Base-by-base conservation (phyloP, 352 stramenopile species). In the Globisporangium abappressorium region DNA sequence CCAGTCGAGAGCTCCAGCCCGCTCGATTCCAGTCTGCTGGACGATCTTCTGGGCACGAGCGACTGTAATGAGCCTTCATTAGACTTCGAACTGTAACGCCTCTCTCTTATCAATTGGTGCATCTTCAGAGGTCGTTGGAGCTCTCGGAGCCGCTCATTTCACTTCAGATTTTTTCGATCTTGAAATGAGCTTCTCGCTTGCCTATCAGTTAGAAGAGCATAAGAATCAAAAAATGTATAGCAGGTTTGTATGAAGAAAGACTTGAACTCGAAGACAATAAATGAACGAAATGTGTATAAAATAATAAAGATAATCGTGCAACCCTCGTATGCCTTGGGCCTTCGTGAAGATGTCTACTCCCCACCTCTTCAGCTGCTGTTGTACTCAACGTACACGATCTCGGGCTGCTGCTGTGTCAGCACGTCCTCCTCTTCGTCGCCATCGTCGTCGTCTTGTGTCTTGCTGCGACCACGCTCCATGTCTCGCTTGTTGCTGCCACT, bases 371-470 rank as follows among this genome's bases (percentile, higher is more conserved):
- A 75, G n/a, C 66, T 71, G 56, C 66, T 75, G 61, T 38, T 69
- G 60, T 69, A 69, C 47, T 65, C 69, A 26, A 67, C 51, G 20
- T 68, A 72, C 28, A 84, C 75, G 49, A 84, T 81, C 57, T 82
- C 75, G 1, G 72, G 59, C 33, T 72, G 69, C 22, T 61, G 70
- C 22, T 70, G 64, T 46, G 81, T 62, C 30, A 81, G 61, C 56
- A 84, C 62, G 51, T 81, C 79, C 43, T 85, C 66, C 53, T 84
- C 79, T 65, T 84, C 79, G 3, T 86, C 79, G 63, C 82, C 79
- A 1, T 75, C 64, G 2, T 84, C 73, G 4, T 75, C 70, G 28
- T 70, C 61, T 1, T 22, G 30, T 15, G 51, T 65, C 24, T 74
- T 22, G 70, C 33, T 36, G 15, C 64, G 56, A 9, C 56, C 64